phyloP scores from a whole-genome alignment of 2,329 filamentous ascomycete genomes.

The Macrophomina tecta region DNA sequence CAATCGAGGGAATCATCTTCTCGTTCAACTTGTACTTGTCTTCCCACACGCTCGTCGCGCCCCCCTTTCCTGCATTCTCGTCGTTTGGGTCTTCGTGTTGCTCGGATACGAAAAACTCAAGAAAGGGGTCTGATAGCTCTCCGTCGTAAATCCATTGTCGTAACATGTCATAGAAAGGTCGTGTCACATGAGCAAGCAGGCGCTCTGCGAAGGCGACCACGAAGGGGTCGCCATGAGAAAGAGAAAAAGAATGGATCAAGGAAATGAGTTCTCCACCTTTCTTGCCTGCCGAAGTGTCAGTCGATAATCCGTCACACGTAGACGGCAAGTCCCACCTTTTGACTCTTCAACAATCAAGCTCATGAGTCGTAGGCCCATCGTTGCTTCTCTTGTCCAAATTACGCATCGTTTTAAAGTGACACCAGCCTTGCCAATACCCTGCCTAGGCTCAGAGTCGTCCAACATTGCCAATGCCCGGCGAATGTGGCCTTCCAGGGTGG shows the following conservation, averaged over 20 bases:
- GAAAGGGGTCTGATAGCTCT: constrained; percentile 93
- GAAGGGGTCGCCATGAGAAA: constrained; percentile 92
- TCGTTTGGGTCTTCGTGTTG: constrained; percentile 64
- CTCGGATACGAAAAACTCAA: constrained; percentile 93
- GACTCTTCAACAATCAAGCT: constrained; percentile 93
- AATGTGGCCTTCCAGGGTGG: constrained; percentile 91
- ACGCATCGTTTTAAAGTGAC: constrained; percentile 95
- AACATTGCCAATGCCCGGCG: constrained; percentile 77
- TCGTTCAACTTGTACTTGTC: constrained; percentile 91
- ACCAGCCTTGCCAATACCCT: constrained; percentile 80
- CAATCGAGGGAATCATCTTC: constrained; percentile 89
- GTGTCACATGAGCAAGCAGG: constrained; percentile 82
- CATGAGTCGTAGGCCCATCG: constrained; percentile 92
- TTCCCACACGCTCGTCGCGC: constrained; percentile 92
- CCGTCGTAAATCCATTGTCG: constrained; percentile 98
- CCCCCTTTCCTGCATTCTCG: constrained; percentile 52
- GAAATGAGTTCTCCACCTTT: constrained; percentile 93
- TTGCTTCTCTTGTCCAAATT: constrained; percentile 96
- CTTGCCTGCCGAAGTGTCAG: constrained; percentile 52
- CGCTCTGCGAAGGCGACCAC: constrained; percentile 93
- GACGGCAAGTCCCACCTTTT: constrained; percentile 60
- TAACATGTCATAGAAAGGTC: constrained; percentile 95
- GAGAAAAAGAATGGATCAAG: constrained; percentile 89
- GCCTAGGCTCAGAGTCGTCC: constrained; percentile 70
- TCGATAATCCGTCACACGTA: too few relatives aligned